Evolutionary conservation across 371 early-diverging fungal species (phyloP), one percentile per base, ranked within the genome.

Genomic region (Syncephalis plumigaleata): DNA sequence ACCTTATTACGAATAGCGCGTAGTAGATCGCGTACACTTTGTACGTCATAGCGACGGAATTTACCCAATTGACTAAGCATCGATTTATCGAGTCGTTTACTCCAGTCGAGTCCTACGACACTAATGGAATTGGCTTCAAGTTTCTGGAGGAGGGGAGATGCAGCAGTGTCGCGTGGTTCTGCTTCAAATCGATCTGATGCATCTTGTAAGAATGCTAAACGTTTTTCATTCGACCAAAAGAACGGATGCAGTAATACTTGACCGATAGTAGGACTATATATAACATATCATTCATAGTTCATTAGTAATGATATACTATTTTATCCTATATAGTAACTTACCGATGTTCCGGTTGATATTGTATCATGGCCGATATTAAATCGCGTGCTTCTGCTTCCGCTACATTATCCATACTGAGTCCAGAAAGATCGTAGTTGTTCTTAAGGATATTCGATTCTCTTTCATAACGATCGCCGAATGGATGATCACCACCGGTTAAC

Each of bases 1-100:
- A 82, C 86, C 76, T 91, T 93, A 57, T 96, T 96, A 46, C 97
- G 70, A 42, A 97, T 61, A 1, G 87, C 87, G 31, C 98, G 75
- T 53, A 97, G 57, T 51, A 97, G 66, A 59, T 97, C 96, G 2
- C 83, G 74, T 11, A 92, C 67, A 9, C 73, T 70, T 24, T 70
- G 68, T 4, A 82, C 85, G 59, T 91, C 87, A 58, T 97, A 97
- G 63, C 83, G 87, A 50, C 97, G 68, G 59, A 78, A 91, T 55
- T 83, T 86, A 49, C 85, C 77, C 55, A 96, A 59, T 57, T 91
- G 81, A 39, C 81, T 79, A 24, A 84, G 64, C 22, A 96, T 62
- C 0, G 71, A 61, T 40, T 75, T 68, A 52, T 93, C 91, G 26
- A 94, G 70, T 11, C 77, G 70, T 21, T 77, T 73, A 47, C 77